Percentiles rank a stretch among this genome's conserved stretches.
These are phyloP conservation scores for Pleoardoris graminearum DNA, from an alignment of 2,329 filamentous ascomycete genomes.

Conservation along the genomic window DNA sequence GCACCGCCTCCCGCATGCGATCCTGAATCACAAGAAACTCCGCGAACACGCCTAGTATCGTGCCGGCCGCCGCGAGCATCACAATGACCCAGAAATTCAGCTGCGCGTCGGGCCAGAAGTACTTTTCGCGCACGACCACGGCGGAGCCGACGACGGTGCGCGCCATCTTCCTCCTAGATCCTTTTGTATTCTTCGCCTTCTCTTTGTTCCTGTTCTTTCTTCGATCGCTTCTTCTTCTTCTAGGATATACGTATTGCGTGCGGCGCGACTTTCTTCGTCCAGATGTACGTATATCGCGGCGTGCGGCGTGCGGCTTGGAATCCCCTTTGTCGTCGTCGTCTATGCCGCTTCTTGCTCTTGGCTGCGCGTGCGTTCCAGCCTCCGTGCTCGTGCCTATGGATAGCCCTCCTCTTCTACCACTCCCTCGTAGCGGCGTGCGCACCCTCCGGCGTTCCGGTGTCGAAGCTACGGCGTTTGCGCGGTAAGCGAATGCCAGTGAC, in stretches of 20 bases:
- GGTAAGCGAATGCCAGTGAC: constrained; percentile 1
- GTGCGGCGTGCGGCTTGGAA: too few species aligned
- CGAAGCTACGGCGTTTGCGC: neutral
- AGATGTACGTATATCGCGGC: too few species aligned
- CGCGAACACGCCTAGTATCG: constrained; percentile 63
- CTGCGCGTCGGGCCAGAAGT: constrained; percentile 67
- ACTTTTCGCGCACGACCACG: constrained; percentile 55
- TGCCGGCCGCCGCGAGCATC: constrained; percentile 61
- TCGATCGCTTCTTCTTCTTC: too few species aligned
- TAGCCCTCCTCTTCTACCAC: neutral
- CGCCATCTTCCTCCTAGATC: constrained; percentile 38
- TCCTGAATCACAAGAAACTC: constrained; percentile 63
- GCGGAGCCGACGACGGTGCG: constrained; percentile 45
- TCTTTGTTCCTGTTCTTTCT: too few species aligned
- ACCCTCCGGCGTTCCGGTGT: neutral
- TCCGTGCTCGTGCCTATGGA: neutral
- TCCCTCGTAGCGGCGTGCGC: neutral
- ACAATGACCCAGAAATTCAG: constrained; percentile 68
- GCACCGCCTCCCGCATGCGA: constrained; percentile 58
- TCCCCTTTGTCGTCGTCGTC: too few species aligned
- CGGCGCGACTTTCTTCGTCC: too few species aligned
- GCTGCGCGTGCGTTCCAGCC: neutral
- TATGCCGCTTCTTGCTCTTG: neutral
- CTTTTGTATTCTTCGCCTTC: neutral
- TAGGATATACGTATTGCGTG: too few species aligned